A percentile compares a stretch with the other conserved stretches of the same genome.
Conservation (phyloP, 495 filamentous ascomycete genomes). For the Poronia punctata region DNA sequence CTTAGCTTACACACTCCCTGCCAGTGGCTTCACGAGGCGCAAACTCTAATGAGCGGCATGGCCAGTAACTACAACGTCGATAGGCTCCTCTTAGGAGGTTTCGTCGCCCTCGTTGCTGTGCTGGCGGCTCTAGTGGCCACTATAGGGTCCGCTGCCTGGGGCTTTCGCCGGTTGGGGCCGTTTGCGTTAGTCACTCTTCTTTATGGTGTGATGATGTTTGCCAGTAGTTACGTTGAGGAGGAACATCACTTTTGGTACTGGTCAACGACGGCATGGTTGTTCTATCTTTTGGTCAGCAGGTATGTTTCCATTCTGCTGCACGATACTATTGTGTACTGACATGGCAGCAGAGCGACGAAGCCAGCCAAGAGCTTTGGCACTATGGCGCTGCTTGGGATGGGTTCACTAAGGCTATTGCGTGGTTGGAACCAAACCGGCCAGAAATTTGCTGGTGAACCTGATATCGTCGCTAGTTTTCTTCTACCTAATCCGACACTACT, state of each 20-base stretch:
- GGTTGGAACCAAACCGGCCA: conserved; percentile 97
- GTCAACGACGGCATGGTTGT: conserved; percentile 70
- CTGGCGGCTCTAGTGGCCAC: conserved; percentile 16
- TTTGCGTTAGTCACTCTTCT: conserved; percentile 38
- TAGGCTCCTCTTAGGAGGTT: conserved; percentile 29
- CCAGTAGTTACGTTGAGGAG: conserved; percentile 94
- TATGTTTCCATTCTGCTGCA: background rate
- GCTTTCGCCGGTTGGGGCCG: conserved; percentile 15
- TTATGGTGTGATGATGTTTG: conserved; percentile 90
- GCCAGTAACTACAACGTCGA: conserved; percentile 83
- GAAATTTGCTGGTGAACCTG: conserved; percentile 81
- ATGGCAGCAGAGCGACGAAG: conserved; percentile 5
- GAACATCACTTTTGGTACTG: conserved; percentile 99
- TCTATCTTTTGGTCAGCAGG: conserved; percentile 53
- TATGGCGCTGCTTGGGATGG: conserved; percentile 26
- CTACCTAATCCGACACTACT: conserved; percentile 53
- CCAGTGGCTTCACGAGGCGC: conserved; percentile 61
- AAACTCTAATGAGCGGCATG: conserved; percentile 71
- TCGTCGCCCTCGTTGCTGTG: conserved; percentile 13
- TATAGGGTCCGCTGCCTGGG: conserved; percentile 9
- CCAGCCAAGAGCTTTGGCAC: conserved; percentile 1
- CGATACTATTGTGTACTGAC: conserved; percentile 16
- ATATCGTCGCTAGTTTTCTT: conserved; percentile 69
- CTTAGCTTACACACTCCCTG: background rate
- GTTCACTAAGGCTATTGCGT: conserved; percentile 55